Percentiles rank a stretch among this genome's conserved stretches.
These are phyloP conservation scores for Lipomyces kockii DNA, from an alignment of 805 yeast species.

Conservation along the genomic window DNA sequence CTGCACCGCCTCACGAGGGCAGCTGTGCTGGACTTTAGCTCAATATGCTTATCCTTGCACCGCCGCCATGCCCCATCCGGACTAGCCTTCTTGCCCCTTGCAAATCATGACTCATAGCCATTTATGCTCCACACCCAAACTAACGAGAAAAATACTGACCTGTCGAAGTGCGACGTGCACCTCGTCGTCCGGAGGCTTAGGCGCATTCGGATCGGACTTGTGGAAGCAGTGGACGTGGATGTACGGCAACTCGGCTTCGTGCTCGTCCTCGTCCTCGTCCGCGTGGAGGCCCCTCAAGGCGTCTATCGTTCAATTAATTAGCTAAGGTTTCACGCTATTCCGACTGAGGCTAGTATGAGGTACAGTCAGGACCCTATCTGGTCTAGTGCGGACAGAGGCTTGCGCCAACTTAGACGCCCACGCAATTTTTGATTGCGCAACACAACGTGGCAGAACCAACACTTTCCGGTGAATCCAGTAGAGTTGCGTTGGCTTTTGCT, in stretches of 20 bases:
- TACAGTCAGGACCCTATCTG: too few species aligned
- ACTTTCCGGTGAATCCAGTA: not conserved
- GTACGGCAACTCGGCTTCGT: constrained; percentile 59
- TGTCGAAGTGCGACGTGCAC: constrained; percentile 66
- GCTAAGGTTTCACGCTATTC: not conserved
- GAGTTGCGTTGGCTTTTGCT: not conserved
- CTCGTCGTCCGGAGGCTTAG: constrained; percentile 71
- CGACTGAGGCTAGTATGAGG: not conserved
- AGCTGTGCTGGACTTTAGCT: too few species aligned
- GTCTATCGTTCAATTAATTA: constrained; percentile 51
- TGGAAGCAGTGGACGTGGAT: constrained; percentile 93
- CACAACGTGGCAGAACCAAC: not conserved
- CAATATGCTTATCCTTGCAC: not conserved
- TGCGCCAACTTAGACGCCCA: too few species aligned
- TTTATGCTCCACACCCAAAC: not conserved
- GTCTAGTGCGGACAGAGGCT: too few species aligned
- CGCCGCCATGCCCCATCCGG: not conserved
- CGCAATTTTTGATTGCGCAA: not conserved
- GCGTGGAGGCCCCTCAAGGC: constrained; percentile 76
- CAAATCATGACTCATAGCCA: not conserved
- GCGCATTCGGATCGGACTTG: constrained; percentile 76
- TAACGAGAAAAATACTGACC: constrained; percentile 46
- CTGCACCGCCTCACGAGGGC: too few species aligned
- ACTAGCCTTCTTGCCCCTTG: not conserved
- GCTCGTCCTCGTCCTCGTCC: constrained; percentile 47